phyloP scores from a whole-genome alignment of 352 stramenopile species.

The Saprolegnia diclina region DNA sequence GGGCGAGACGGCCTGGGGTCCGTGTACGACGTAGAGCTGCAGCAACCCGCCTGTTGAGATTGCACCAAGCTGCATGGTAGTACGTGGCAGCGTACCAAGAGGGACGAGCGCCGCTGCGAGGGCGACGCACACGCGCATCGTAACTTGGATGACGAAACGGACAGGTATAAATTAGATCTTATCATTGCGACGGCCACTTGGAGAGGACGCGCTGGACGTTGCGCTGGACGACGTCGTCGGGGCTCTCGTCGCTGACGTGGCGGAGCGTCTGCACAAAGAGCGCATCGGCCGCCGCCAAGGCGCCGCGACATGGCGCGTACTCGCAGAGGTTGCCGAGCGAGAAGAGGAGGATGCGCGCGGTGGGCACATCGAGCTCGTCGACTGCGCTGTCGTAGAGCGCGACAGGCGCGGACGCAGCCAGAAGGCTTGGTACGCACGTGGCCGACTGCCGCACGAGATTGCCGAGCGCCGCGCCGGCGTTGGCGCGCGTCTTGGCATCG shows the following conservation, averaged over 20 bases:
- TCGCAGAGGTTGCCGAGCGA: constrained; percentile 87
- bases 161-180: too few relatives aligned
- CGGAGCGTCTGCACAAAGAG: constrained; percentile 45
- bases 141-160: too few relatives aligned
- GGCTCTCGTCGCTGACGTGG: constrained; percentile 50
- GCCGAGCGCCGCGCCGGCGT: constrained; percentile 86
- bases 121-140: too few relatives aligned
- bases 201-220: constrained; percentile 64
- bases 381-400: constrained; percentile 66
- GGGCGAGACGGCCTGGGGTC: too few relatives aligned
- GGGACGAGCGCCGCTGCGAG: too few relatives aligned
- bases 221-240: constrained; percentile 55
- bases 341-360: constrained; percentile 85
- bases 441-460: constrained; percentile 90
- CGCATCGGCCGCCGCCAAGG: constrained; percentile 37
- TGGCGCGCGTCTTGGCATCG: constrained; percentile 89
- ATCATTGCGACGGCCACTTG: constrained; percentile 31
- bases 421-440: constrained; percentile 63
- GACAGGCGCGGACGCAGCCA: constrained; percentile 46
- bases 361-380: constrained; percentile 49
- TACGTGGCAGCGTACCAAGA: too few relatives aligned
- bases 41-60: too few relatives aligned
- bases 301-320: constrained; percentile 63
- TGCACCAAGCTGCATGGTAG: too few relatives aligned
- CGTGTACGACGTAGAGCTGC: too few relatives aligned